A percentile compares a stretch with the other conserved stretches of the same genome.
Conservation (phyloP, 2,329 filamentous ascomycete species). For the Juglanconis juglandina region DNA sequence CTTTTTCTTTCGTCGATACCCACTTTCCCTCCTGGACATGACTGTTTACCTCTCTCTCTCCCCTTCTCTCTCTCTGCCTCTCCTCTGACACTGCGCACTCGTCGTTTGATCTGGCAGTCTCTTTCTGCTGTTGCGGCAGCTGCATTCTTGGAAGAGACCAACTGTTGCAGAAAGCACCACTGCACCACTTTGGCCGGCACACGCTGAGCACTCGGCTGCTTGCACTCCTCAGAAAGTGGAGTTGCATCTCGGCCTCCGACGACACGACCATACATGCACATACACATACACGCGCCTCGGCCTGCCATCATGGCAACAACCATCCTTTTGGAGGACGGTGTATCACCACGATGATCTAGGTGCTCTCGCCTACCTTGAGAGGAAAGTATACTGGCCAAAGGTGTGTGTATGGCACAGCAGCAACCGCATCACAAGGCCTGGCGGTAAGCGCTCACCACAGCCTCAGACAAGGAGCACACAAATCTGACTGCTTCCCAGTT, state of each 20-base stretch:
- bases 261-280: not conserved
- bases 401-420: not conserved
- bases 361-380: not conserved
- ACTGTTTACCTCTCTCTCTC: not conserved
- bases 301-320: not conserved
- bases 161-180: no score
- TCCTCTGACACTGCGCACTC: not conserved
- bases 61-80: not conserved
- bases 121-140: not conserved
- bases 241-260: slow-evolving; percentile 1
- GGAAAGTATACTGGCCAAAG: not conserved
- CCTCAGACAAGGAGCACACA: not conserved
- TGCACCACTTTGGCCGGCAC: not conserved
- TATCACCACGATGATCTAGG: not conserved
- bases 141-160: not conserved
- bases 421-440: not conserved
- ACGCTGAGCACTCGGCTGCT: not conserved
- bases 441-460: slow-evolving; percentile 3
- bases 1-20: slow-evolving; percentile 1
- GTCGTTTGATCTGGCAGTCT: not conserved
- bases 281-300: not conserved
- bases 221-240: not conserved
- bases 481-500: slow-evolving; percentile 1
- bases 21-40: not conserved
- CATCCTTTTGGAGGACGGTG: not conserved